Base-by-base conservation (phyloP, 192 early-diverging fungal species). In the Backusella australiensis region DNA sequence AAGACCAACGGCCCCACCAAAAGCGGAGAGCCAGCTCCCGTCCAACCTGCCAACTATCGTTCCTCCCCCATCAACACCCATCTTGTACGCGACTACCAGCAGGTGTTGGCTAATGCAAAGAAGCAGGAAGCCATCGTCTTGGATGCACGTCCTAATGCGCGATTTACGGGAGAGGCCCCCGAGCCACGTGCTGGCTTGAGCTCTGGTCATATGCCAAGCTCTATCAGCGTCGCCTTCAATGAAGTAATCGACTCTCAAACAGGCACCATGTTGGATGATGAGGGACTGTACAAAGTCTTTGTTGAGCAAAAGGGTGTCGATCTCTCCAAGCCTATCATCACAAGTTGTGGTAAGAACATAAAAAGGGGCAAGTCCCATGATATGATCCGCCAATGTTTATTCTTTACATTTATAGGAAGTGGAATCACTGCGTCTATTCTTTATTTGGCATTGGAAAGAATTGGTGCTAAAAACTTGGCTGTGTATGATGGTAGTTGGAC, bases 401-500 rank as follows among this genome's bases (percentile, higher is more conserved):
- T 63, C 34, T 63, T 36, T 67, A 23, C 9, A 65, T 67, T 14
- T 71, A 42, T 42, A 81, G 80, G 81, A 17, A 95, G 93, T 78
- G 95, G 95, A 26, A 91, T 97, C 17, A 96, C 94, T 0, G 96
- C 96, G 1, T 84, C 93, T 4, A 88, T 92, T n/a, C 74, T 96
- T 0, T 94, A 93, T 79, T 81, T 96, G 76, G 93, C 94, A 0
- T 83, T 96, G 68, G 91, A 95, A 29, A 81, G 87, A 34, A 80
- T 91, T 14, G 95, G 95, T 6, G 86, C 89, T 32, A 75, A 82
- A 49, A 76, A 90, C 29, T 75, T 97, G 9, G 81, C 92, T 7
- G 84, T 97, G 5, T 98, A 92, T 85, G 96, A 98, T 76, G 96
- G 96, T 2, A 92, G 91, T 59, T 98, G 96, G 96, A 89, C 94